Evolutionary conservation across 2,329 filamentous ascomycete genomes (phyloP), one percentile per base, ranked within the genome.

Genomic region (Penicillium frequentans): DNA sequence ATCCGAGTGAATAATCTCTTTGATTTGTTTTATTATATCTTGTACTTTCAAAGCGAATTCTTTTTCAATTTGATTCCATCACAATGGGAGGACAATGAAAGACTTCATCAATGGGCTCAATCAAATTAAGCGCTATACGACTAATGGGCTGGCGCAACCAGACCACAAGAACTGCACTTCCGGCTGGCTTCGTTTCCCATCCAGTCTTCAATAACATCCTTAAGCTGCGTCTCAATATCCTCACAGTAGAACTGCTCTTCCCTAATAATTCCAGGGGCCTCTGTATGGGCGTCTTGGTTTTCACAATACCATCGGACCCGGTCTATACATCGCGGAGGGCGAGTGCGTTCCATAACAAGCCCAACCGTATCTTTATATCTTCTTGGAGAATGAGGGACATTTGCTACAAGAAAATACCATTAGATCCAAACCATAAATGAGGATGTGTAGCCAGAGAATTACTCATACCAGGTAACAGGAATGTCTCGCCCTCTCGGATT

Each of bases 321-420:
- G 78, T 96, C 92, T 58, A 92, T 57, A 39, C 84, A 85, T 6
- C 75, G 84, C 35, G 80, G 77, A 0, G 91, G 91, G 7, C 92
- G 82, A 49, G 83, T 83, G 80, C 95, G 90, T 80, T 96, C 92
- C 47, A 96, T 81, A 27, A 96, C 92, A 54, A 96, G 80, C 45
- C 92, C 92, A 29, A 96, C 90, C 0, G 92, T 96, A 75, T 95
- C 79, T 67, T 89, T 88, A 76, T 95, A 96, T 58, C 92, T 85
- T 23, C 96, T 89, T 0, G 92, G 92, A 75, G 96, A 96, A 77
- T 96, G 92, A 16, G 92, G 92, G 14, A 88, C 92, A 21, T 62
- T 61, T n/a, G 51, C 56, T 56, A 23, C 3, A 11, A 14, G 11
- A 23, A 9, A 10, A 7, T 3, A 49, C 2, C 14, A 44, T n/a